Evolutionary conservation across 495 filamentous ascomycete species (phyloP).

Genomic region (Aspergillus indologenus): DNA sequence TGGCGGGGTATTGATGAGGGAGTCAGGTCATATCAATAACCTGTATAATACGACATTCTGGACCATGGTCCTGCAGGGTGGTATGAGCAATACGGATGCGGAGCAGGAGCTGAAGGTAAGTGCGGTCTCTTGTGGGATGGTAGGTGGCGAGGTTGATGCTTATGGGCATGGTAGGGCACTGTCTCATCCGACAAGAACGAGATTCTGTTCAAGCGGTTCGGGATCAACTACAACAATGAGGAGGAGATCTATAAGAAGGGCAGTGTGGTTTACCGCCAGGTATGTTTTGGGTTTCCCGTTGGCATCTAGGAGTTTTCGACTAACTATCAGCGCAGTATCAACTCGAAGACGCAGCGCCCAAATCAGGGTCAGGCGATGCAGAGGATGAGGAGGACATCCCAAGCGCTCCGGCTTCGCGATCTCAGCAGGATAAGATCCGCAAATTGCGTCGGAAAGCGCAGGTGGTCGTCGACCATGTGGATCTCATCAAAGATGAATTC

Average conservation of each 20-base stretch:
- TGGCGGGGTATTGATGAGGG: not conserved
- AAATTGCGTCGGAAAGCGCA: constrained; percentile 72
- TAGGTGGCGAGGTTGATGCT: not conserved
- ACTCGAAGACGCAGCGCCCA: constrained; percentile 32
- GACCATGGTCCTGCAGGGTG: constrained; percentile 75
- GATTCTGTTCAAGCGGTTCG: constrained; percentile 84
- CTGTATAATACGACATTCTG: constrained; percentile 97
- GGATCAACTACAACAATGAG: constrained; percentile 97
- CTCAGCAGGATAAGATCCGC: constrained; percentile 71
- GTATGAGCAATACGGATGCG: constrained; percentile 69
- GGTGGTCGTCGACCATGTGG: constrained; percentile 77
- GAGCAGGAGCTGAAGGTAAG: constrained; percentile 70
- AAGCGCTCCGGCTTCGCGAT: constrained; percentile 56
- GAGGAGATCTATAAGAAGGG: constrained; percentile 90
- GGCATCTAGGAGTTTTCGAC: not conserved
- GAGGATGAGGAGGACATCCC: constrained; percentile 16
- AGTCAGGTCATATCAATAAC: constrained; percentile 90
- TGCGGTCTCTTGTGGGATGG: not conserved
- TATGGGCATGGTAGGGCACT: constrained; percentile 60
- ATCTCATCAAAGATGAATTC: constrained; percentile 93
- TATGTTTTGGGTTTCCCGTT: constrained; percentile 28
- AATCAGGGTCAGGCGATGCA: constrained; percentile 13
- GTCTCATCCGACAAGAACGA: constrained; percentile 88
- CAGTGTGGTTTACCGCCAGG: constrained; percentile 81
- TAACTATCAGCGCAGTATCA: constrained; percentile 32